Conservation (phyloP, 768 basidiomycete species). For the Amanita fuliginea region DNA sequence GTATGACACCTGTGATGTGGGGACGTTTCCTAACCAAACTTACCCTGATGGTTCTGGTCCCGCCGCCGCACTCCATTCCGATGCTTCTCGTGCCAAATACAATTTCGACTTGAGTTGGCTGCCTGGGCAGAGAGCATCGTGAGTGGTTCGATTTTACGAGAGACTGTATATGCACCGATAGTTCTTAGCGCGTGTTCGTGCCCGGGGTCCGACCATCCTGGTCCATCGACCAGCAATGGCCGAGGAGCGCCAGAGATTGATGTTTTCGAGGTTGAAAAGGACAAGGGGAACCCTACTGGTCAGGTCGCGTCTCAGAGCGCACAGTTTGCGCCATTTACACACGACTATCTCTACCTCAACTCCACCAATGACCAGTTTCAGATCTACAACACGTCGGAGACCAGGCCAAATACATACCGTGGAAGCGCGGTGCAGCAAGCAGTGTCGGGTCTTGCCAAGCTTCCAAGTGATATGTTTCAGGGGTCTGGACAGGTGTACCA, state of each 20-base stretch:
- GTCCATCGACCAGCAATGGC: slow-evolving; percentile 41
- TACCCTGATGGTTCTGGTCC: slow-evolving; percentile 40
- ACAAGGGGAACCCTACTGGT: slow-evolving; percentile 34
- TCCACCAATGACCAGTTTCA: slow-evolving; percentile 20
- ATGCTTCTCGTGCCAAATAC: slow-evolving; percentile 35
- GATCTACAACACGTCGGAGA: slow-evolving; percentile 16
- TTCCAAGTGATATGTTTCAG: slow-evolving; percentile 46
- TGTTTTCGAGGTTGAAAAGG: slow-evolving; percentile 65
- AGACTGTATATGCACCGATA: neutral
- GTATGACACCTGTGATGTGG: slow-evolving; percentile 55
- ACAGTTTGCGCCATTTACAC: slow-evolving; percentile 52
- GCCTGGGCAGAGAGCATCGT: slow-evolving; percentile 69
- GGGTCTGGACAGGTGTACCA: slow-evolving; percentile 41
- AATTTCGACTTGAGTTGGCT: slow-evolving; percentile 62
- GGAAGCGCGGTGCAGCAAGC: slow-evolving; percentile 54
- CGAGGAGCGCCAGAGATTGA: slow-evolving; percentile 80
- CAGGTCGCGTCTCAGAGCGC: slow-evolving; percentile 64
- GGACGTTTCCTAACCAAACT: slow-evolving; percentile 71
- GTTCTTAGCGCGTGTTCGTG: slow-evolving; percentile 63
- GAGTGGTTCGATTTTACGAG: slow-evolving; percentile 13
- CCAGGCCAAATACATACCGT: slow-evolving; percentile 24
- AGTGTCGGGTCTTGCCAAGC: slow-evolving; percentile 32
- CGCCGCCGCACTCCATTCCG: slow-evolving; percentile 44
- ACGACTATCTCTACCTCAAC: slow-evolving; percentile 29
- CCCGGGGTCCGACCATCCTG: slow-evolving; percentile 66